These are phyloP conservation scores for Nigrospora sphaerica DNA, from an alignment of 2,329 filamentous ascomycete species.

Conservation along the genomic window DNA sequence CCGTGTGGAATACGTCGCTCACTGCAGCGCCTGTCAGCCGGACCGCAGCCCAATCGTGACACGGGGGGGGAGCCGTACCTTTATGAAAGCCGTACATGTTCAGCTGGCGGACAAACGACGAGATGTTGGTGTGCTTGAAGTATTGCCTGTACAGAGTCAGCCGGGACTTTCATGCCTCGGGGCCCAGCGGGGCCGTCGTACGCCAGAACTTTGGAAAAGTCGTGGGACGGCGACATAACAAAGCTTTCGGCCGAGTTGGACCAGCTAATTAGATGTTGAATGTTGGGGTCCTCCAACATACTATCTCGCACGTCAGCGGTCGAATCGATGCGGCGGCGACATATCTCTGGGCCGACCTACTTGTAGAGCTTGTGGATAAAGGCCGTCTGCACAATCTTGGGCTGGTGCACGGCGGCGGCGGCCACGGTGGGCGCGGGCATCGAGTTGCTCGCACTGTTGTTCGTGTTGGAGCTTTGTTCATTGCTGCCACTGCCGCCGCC, in stretches of 20 bases:
- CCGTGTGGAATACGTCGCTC: constrained; percentile 96
- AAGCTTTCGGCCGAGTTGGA: constrained; percentile 91
- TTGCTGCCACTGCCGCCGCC: constrained; percentile 14
- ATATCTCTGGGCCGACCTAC: constrained; percentile 41
- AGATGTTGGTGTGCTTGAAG: constrained; percentile 71
- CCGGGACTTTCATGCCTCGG: constrained; percentile 7
- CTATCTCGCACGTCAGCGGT: constrained; percentile 35
- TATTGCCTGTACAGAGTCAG: constrained; percentile 63
- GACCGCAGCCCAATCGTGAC: constrained; percentile 1
- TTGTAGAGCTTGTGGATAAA: constrained; percentile 99
- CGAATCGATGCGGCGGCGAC: no score
- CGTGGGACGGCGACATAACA: constrained; percentile 94
- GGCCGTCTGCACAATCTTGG: constrained; percentile 95
- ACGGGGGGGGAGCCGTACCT: constrained; percentile 45
- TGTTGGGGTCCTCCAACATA: constrained; percentile 91
- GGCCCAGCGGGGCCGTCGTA: constrained; percentile 34
- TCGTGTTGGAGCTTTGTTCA: constrained; percentile 30
- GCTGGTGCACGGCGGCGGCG: constrained; percentile 75
- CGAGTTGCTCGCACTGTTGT: constrained; percentile 20
- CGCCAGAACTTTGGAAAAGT: constrained; percentile 98
- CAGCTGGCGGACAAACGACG: background rate
- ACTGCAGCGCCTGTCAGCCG: constrained; percentile 46
- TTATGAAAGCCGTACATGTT: constrained; percentile 86
- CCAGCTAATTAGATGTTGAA: constrained; percentile 96
- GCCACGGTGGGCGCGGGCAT: constrained; percentile 52